Percentiles rank a stretch among this genome's conserved stretches.
phyloP scores from a whole-genome alignment of 2,329 filamentous ascomycete genomes.

The Fusarium incarnatum region DNA sequence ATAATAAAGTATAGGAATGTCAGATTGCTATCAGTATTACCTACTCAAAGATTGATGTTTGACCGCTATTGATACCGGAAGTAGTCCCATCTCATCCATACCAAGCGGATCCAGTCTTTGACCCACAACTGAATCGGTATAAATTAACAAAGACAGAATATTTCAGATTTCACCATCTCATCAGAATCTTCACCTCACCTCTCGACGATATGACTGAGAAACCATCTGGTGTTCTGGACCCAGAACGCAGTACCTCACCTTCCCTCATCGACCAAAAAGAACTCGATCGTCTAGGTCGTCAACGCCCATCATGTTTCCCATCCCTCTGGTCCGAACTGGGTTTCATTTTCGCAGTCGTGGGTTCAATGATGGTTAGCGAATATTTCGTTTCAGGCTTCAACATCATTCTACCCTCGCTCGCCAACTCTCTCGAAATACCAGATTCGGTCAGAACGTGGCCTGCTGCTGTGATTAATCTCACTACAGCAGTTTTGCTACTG shows the following conservation, averaged over 20 bases:
- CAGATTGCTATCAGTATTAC: no score
- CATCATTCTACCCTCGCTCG: constrained; percentile 76
- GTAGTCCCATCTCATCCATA: not conserved
- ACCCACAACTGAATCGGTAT: not conserved
- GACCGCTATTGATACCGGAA: not conserved
- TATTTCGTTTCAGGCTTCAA: constrained; percentile 83
- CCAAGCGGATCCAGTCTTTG: not conserved
- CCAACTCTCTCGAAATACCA: constrained; percentile 72
- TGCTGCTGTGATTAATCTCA: constrained; percentile 70
- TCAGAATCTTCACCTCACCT: not conserved
- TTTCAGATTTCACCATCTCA: not conserved
- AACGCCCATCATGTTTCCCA: constrained; percentile 68
- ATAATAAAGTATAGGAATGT: no score
- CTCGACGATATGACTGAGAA: constrained; percentile 1
- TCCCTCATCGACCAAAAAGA: constrained; percentile 46
- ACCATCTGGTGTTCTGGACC: constrained; percentile 1
- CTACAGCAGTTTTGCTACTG: constrained; percentile 69
- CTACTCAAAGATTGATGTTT: accelerated
- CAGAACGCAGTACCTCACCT: not conserved
- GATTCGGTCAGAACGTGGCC: constrained; percentile 71
- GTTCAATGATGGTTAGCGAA: constrained; percentile 75
- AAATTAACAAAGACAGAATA: not conserved
- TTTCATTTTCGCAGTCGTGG: constrained; percentile 71
- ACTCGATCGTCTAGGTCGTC: constrained; percentile 71
- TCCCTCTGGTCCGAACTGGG: constrained; percentile 66